Evolutionary conservation across 2,329 filamentous ascomycete species (phyloP), one percentile per base, ranked within the genome.

Genomic region (Fusarium protoensiforme): DNA sequence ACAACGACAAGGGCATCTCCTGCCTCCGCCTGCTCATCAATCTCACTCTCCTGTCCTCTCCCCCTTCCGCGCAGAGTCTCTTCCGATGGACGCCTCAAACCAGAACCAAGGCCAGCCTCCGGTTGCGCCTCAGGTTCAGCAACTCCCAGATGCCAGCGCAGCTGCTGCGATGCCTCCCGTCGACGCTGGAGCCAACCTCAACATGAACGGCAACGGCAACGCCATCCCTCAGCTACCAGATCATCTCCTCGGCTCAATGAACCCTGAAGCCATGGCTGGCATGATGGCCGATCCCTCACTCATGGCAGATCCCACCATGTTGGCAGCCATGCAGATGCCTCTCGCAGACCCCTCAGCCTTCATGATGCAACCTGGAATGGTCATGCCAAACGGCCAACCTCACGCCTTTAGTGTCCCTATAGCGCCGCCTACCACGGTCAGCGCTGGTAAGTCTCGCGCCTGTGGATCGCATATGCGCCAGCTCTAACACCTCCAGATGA

Each of bases 401-500:
- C 60, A 81, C 62, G 80, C 74, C 24, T 75, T 78, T 43, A 57
- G 58, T 27, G 64, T 73, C n/a, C 71, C 72, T 20, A 68, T 73
- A 13, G 53, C 67, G 5, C 71, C 71, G 29, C 76, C 73, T 43
- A 78, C 75, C 18, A 75, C 73, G 14, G 78, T 84, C 73, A 83
- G 79, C 39, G 80, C 82, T 59, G 82, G 82, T 83, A 74, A 72
- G 74, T 67, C 48, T 22, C 54, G 22, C 39, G 22, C 38, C 8
- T 60, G 39, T 16, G 35, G 56, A 59, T 22, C 29, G 35, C 56
- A 33, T 38, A 18, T 24, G 22, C 5, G 36, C 31, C 61, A 57
- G 22, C 46, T 60, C 74, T 75, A 65, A 76, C 65, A 59, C 29
- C 14, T 27, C 14, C 72, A 94, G 96, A 98, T 83, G 96, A 99